Conservation (phyloP, 495 filamentous ascomycete genomes). For the Lindgomyces ingoldianus region DNA sequence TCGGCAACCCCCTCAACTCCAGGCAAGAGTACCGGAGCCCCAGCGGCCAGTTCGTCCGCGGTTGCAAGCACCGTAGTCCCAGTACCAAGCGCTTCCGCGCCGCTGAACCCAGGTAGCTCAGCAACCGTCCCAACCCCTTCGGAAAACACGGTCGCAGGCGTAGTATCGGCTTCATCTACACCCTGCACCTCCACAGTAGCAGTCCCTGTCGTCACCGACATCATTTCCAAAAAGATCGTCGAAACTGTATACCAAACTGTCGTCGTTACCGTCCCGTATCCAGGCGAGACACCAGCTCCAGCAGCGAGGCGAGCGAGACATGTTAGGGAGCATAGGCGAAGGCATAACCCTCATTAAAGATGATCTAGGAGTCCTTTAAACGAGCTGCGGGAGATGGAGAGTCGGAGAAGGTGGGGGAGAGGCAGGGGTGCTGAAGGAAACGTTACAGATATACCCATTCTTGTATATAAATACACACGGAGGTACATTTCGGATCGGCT, state of each 20-base stretch:
- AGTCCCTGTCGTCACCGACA: not conserved
- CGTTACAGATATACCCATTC: conserved; percentile 1
- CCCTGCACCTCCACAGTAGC: not conserved
- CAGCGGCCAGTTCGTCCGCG: not conserved
- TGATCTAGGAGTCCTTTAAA: not conserved
- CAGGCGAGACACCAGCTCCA: not conserved
- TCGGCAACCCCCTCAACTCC: not conserved
- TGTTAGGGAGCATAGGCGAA: not conserved
- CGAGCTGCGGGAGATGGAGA: not conserved
- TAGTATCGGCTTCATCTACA: not conserved
- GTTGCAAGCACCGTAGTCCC: not conserved
- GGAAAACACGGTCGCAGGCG: too few relatives aligned
- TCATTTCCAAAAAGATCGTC: not conserved
- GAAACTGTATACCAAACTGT: conserved; percentile 15
- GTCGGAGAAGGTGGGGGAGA: not conserved
- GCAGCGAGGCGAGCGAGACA: not conserved
- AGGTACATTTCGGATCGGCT: not conserved
- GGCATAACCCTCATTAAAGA: not conserved
- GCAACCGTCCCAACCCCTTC: too few relatives aligned
- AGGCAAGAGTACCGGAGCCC: not conserved
- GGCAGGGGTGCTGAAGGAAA: not conserved
- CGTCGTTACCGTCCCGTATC: conserved; percentile 8
- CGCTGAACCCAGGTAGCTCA: too few relatives aligned
- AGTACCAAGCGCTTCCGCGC: too few relatives aligned
- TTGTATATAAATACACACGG: not conserved